Conservation (phyloP, 1,284 basidiomycete species). For the Ceratobasidium sp. region DNA sequence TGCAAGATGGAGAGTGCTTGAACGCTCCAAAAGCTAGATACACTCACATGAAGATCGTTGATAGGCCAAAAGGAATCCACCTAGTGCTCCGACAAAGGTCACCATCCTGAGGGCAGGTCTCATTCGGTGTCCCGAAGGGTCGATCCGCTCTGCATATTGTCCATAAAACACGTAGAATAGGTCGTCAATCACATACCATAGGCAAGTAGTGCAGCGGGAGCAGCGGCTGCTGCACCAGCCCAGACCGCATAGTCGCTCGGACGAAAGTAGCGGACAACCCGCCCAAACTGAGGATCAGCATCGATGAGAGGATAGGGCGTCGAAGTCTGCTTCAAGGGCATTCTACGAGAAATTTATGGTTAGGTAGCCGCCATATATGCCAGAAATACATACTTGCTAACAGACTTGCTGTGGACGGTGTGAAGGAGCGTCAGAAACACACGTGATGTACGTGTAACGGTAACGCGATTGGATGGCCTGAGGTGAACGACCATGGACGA, state of each 20-base stretch:
- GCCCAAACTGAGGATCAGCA: constrained; percentile 86
- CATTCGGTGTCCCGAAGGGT: constrained; percentile 33
- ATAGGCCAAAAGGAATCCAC: constrained; percentile 94
- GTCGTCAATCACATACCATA: constrained; percentile 63
- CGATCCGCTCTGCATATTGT: constrained; percentile 31
- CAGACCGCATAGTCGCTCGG: constrained; percentile 86
- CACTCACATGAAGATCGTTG: constrained; percentile 84
- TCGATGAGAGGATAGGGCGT: constrained; percentile 88
- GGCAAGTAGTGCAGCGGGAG: constrained; percentile 75
- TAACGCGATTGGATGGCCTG: background rate
- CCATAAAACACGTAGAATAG: constrained; percentile 45
- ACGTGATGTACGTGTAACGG: constrained; percentile 17
- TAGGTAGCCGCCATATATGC: background rate
- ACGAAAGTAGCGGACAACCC: constrained; percentile 91
- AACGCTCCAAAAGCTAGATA: constrained; percentile 29
- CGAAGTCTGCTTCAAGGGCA: constrained; percentile 74
- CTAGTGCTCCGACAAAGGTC: constrained; percentile 73
- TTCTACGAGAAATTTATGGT: constrained; percentile 59
- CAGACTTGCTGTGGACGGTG: constrained; percentile 19
- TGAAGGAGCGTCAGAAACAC: constrained; percentile 15
- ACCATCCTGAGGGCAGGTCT: constrained; percentile 55
- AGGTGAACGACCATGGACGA: constrained; percentile 35
- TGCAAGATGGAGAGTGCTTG: constrained; percentile 46
- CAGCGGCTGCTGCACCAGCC: constrained; percentile 81
- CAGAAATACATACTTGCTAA: constrained; percentile 1